Evolutionary conservation across 2,329 filamentous ascomycete genomes (phyloP).

Genomic region (Apiospora rasikravindrae): DNA sequence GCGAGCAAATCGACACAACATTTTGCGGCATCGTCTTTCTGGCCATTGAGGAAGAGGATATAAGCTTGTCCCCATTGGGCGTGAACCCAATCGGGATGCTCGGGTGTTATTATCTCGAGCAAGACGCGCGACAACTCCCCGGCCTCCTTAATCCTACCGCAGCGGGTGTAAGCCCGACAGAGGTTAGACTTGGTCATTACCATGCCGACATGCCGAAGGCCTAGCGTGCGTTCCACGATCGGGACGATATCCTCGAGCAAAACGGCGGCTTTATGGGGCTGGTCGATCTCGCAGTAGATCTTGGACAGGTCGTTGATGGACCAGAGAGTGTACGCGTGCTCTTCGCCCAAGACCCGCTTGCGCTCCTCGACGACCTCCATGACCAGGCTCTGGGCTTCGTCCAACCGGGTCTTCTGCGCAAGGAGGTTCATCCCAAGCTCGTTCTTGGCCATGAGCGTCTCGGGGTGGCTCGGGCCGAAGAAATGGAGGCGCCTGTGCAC

Average conservation of each 20-base stretch:
- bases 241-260: slow-evolving; percentile 29
- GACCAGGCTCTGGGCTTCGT: slow-evolving; percentile 19
- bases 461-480: slow-evolving; percentile 32
- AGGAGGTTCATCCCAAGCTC: slow-evolving; percentile 25
- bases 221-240: slow-evolving; percentile 10
- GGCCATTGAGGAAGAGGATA: slow-evolving; percentile 18
- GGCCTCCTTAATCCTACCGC: background rate
- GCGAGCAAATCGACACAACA: background rate
- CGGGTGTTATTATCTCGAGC: slow-evolving; percentile 15
- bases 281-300: slow-evolving; percentile 34
- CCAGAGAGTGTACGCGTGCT: slow-evolving; percentile 42
- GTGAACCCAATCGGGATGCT: slow-evolving; percentile 27
- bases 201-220: background rate
- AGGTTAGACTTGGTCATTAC: background rate
- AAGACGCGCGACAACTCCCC: background rate
- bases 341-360: slow-evolving; percentile 33
- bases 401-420: background rate
- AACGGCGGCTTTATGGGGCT: slow-evolving; percentile 28
- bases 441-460: slow-evolving; percentile 33
- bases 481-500: slow-evolving; percentile 25
- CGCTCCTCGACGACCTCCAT: background rate
- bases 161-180: background rate
- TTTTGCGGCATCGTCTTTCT: background rate
- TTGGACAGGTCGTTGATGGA: slow-evolving; percentile 40
- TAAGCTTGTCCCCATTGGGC: slow-evolving; percentile 28